Evolutionary conservation across 352 stramenopile genomes (phyloP).

Genomic region (Pythium biforme): DNA sequence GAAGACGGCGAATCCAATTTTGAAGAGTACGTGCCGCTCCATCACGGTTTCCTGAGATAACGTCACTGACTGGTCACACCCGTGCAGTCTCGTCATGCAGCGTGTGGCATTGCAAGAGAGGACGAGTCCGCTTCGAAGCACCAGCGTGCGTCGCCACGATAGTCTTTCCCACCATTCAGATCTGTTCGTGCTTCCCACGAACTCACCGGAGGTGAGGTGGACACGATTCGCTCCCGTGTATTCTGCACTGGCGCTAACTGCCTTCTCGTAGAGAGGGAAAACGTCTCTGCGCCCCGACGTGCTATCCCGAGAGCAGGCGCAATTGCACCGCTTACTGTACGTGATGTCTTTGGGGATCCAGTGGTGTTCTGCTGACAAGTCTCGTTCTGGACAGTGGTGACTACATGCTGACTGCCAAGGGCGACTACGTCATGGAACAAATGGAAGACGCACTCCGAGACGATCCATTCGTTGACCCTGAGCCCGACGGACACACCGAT

Average conservation of each 20-base stretch:
- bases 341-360: constrained; percentile 1
- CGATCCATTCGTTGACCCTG: background rate
- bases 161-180: background rate
- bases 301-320: constrained; percentile 23
- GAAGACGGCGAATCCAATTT: background rate
- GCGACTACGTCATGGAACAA: constrained; percentile 46
- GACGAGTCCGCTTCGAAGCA: background rate
- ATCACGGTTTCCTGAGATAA: background rate
- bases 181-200: background rate
- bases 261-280: background rate
- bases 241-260: background rate
- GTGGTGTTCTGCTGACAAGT: background rate
- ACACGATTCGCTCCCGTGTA: background rate
- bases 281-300: background rate
- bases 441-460: constrained; percentile 39
- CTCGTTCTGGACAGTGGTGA: constrained; percentile 30
- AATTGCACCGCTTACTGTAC: constrained; percentile 45
- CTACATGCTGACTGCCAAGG: constrained; percentile 45
- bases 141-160: background rate
- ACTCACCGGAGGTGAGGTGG: background rate
- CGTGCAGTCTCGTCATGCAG: background rate
- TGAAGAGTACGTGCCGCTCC: background rate
- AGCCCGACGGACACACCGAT: background rate
- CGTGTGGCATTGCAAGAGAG: background rate
- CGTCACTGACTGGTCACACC: background rate